Conservation (phyloP, 2,329 filamentous ascomycete genomes). For the Zasmidium angulare region DNA sequence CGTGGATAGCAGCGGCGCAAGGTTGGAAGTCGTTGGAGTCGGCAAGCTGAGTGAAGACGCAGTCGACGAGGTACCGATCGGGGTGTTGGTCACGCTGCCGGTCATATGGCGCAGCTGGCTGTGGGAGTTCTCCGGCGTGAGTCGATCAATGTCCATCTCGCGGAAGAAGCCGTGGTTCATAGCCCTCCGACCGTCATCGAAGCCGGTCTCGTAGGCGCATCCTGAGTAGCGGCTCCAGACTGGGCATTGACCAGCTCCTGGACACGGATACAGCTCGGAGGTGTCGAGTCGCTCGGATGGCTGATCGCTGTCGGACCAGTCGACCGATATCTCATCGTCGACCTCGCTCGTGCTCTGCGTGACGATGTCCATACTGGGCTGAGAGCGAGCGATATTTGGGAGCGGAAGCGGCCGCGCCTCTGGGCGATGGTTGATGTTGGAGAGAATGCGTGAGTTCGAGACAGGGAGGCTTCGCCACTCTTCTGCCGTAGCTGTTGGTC, state of each 20-base stretch:
- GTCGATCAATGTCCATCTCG: constrained; percentile 9
- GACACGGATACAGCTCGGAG: constrained; percentile 28
- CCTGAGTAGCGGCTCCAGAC: constrained; percentile 27
- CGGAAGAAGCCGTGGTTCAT: constrained; percentile 29
- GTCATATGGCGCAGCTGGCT: constrained; percentile 19
- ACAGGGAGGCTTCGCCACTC: constrained; percentile 37
- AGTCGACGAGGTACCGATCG: constrained; percentile 29
- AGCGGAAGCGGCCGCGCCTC: constrained; percentile 3
- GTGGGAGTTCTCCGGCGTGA: constrained; percentile 24
- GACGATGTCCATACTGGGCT: constrained; percentile 32
- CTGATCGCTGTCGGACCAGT: constrained; percentile 30
- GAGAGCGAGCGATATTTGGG: constrained; percentile 2
- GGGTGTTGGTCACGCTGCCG: constrained; percentile 21
- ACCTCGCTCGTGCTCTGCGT: constrained; percentile 17
- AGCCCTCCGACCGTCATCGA: constrained; percentile 31
- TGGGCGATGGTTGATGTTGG: constrained; percentile 35
- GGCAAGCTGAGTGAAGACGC: constrained; percentile 35
- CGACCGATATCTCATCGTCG: constrained; percentile 24
- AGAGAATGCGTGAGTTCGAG: constrained; percentile 37
- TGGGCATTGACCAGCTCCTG: constrained; percentile 28
- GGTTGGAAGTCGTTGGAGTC: constrained; percentile 21
- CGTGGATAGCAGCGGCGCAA: constrained; percentile 18
- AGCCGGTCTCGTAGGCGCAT: constrained; percentile 32
- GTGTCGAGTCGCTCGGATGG: constrained; percentile 15
- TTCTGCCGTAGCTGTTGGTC: constrained; percentile 33